These are phyloP conservation scores for Hypoxylon sp. DNA, from an alignment of 2,329 filamentous ascomycete species.

Conservation along the genomic window DNA sequence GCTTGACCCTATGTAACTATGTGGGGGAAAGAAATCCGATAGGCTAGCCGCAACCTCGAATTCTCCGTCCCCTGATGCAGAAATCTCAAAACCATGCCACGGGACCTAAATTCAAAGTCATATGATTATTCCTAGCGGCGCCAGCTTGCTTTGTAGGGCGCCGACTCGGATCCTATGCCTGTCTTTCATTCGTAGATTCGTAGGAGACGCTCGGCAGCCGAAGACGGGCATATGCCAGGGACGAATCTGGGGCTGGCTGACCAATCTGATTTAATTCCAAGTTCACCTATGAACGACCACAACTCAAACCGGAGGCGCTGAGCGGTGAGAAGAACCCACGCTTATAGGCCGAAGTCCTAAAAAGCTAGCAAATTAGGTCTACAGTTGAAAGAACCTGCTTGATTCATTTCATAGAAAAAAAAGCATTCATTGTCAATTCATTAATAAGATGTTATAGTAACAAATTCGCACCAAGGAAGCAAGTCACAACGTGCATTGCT, in stretches of 20 bases:
- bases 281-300: slow-evolving; percentile 8
- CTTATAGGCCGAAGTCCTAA: neutral
- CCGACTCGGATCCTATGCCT: slow-evolving; percentile 9
- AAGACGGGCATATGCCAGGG: slow-evolving; percentile 19
- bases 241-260: neutral
- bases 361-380: slow-evolving; percentile 14
- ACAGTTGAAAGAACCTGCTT: neutral
- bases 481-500: slow-evolving; percentile 8
- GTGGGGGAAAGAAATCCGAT: slow-evolving; percentile 39
- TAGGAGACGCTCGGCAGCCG: slow-evolving; percentile 12
- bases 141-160: slow-evolving; percentile 3
- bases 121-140: slow-evolving; percentile 26
- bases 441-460: slow-evolving; percentile 18
- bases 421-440: slow-evolving; percentile 17
- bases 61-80: slow-evolving; percentile 12
- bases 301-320: slow-evolving; percentile 4
- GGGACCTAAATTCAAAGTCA: slow-evolving; percentile 33
- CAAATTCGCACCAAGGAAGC: slow-evolving; percentile 1
- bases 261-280: slow-evolving; percentile 13
- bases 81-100: slow-evolving; percentile 21
- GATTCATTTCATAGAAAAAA: neutral
- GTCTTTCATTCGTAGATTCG: slow-evolving; percentile 25
- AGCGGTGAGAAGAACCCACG: slow-evolving; percentile 30
- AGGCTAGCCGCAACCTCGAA: slow-evolving; percentile 29
- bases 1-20: slow-evolving; percentile 23